A percentile compares a stretch with the other conserved stretches of the same genome.
Conservation (phyloP, 441 rosid species). For the Gossypium schwendimanii region DNA sequence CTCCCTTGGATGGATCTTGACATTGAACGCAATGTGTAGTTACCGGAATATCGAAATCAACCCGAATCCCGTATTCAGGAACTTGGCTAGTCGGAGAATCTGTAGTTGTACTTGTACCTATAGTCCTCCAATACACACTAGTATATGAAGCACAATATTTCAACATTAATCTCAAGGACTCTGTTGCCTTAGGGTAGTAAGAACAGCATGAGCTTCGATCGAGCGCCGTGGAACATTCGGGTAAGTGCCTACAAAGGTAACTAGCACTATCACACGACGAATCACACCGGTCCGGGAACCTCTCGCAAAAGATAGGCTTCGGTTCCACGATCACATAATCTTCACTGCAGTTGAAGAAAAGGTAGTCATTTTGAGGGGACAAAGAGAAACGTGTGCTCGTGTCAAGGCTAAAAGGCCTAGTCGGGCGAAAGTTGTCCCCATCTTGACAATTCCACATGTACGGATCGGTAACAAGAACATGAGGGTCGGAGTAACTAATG, state of each 20-base stretch:
- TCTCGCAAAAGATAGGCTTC: conserved; percentile 70
- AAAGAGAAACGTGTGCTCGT: conserved; percentile 72
- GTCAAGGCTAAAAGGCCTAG: conserved; percentile 82
- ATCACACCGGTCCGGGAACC: conserved; percentile 83
- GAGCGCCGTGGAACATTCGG: conserved; percentile 50
- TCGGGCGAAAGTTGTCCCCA: conserved; percentile 55
- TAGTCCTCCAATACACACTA: conserved; percentile 73
- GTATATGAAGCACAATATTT: conserved; percentile 70
- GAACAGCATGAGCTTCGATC: conserved; percentile 65
- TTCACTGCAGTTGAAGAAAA: conserved; percentile 77
- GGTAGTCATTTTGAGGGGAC: conserved; percentile 74
- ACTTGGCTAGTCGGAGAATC: conserved; percentile 53
- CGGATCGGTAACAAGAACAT: conserved; percentile 60
- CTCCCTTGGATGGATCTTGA: conserved; percentile 68
- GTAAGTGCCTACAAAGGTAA: conserved; percentile 81
- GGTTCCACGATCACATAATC: conserved; percentile 69
- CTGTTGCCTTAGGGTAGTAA: conserved; percentile 71
- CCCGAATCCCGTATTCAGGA: conserved; percentile 74
- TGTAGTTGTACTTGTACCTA: conserved; percentile 16
- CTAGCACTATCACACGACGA: conserved; percentile 84
- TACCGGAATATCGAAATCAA: conserved; percentile 73
- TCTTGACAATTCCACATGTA: conserved; percentile 86
- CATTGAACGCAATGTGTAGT: conserved; percentile 76
- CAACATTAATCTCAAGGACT: conserved; percentile 81
- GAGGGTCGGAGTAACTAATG: conserved; percentile 79